phyloP scores from a whole-genome alignment of 2,329 filamentous ascomycete genomes.

The Epichloe glyceriae region DNA sequence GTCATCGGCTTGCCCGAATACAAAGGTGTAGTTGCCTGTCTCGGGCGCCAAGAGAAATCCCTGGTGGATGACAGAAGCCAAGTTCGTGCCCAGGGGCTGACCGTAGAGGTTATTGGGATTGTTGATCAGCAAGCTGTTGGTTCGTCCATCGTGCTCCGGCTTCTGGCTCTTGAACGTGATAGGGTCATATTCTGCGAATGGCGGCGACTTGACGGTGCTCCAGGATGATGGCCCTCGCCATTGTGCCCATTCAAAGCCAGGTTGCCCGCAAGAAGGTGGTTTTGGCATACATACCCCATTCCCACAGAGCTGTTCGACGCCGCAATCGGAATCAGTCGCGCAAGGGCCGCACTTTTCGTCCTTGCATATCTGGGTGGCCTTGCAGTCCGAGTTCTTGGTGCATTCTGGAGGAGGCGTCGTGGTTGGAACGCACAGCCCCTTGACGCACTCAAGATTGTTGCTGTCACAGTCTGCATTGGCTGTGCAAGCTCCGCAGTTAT shows the following conservation, averaged over 20 bases:
- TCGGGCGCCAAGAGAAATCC: conserved; percentile 7
- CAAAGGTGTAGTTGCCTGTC: conserved; percentile 7
- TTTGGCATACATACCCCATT: conserved; percentile 5
- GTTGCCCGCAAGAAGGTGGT: conserved; percentile 7
- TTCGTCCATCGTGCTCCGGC: conserved; percentile 5
- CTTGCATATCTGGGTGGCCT: conserved; percentile 5
- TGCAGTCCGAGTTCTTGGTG: conserved; percentile 8
- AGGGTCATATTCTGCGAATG: conserved; percentile 7
- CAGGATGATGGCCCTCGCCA: conserved; percentile 6
- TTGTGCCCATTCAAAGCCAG: conserved; percentile 8
- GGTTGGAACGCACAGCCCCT: conserved; percentile 4
- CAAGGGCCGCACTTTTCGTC: conserved; percentile 6
- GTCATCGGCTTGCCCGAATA: conserved; percentile 8
- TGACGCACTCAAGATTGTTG: conserved; percentile 2
- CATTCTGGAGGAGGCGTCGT: conserved; percentile 3
- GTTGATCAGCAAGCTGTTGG: conserved; percentile 6
- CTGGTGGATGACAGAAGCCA: conserved; percentile 7
- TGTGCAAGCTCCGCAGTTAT: conserved; percentile 4
- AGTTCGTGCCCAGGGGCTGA: conserved; percentile 2
- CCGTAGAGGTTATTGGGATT: conserved; percentile 3
- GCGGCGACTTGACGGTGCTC: conserved; percentile 7
- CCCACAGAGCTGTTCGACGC: conserved; percentile 3
- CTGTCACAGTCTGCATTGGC: conserved; percentile 2
- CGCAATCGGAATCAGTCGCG: conserved; percentile 4
- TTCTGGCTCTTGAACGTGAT: conserved; percentile 2